Conservation (phyloP, 306 rosid genomes). For the Ammopiptanthus mongolicus region DNA sequence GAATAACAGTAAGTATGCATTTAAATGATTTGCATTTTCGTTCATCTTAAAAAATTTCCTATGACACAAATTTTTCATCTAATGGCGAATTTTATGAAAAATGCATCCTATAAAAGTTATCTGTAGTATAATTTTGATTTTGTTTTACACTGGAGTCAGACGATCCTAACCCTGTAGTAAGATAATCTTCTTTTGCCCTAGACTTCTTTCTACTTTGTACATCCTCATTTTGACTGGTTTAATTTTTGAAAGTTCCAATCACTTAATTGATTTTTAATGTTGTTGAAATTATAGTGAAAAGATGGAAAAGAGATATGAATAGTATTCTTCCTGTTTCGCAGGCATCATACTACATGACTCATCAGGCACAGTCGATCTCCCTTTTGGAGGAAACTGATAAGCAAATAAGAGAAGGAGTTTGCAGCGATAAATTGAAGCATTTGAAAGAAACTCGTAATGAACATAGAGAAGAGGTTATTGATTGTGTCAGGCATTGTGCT, state of each 20-base stretch:
- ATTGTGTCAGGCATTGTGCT: conserved; percentile 64
- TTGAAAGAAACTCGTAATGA: conserved; percentile 81
- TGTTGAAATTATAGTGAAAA: conserved; percentile 1
- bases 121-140: neutral
- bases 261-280: neutral
- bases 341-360: conserved; percentile 85
- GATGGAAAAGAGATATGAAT: conserved; percentile 15
- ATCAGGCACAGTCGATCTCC: conserved; percentile 63
- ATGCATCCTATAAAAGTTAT: neutral
- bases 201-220: neutral
- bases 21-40: neutral
- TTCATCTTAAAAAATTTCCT: neutral
- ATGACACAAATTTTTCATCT: neutral
- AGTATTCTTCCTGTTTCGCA: conserved; percentile 31
- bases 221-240: neutral
- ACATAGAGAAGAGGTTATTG: conserved; percentile 72
- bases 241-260: neutral
- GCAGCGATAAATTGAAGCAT: conserved; percentile 56
- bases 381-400: conserved; percentile 81
- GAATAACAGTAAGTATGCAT: neutral
- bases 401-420: conserved; percentile 69
- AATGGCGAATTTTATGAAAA: neutral
- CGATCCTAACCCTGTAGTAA: neutral
- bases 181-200: neutral
- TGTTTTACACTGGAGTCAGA: neutral